Conservation (phyloP, 2,329 filamentous ascomycete species). For the Colletotrichum abscissum region DNA sequence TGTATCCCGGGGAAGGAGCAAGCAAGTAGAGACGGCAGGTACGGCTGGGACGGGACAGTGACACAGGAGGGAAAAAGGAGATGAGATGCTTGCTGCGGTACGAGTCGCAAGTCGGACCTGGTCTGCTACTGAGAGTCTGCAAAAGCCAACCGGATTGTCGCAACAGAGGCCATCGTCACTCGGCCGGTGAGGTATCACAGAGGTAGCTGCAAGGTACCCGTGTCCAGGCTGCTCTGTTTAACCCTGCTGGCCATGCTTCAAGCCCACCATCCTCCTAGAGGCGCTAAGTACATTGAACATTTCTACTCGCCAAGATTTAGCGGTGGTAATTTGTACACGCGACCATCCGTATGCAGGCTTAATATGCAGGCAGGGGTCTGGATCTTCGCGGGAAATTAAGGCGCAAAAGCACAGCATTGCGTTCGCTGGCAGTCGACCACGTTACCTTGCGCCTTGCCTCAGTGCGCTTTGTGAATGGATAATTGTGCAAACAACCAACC, state of each 20-base stretch:
- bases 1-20: not conserved
- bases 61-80: conserved; percentile 11
- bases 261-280: not conserved
- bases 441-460: conserved; percentile 12
- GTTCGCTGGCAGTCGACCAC: conserved; percentile 14
- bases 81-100: not conserved
- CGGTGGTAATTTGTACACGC: not conserved
- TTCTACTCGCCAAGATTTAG: rapidly evolving
- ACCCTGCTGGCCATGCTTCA: not conserved
- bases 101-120: not conserved
- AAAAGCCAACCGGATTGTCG: not conserved
- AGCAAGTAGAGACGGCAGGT: not conserved
- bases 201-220: conserved; percentile 30
- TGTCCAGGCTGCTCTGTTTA: not conserved
- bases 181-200: conserved; percentile 13
- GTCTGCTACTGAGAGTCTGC: not conserved
- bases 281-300: not conserved
- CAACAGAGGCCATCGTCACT: not conserved
- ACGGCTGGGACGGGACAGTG: conserved; percentile 2
- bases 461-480: conserved; percentile 6
- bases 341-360: not conserved
- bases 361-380: conserved; percentile 2
- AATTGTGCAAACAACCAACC: conserved; percentile 23
- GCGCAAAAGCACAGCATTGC: conserved; percentile 35
- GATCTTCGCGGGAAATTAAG: conserved; percentile 34